Evolutionary conservation across 2,329 filamentous ascomycete genomes (phyloP).

Genomic region (Dactylellina cionopaga): DNA sequence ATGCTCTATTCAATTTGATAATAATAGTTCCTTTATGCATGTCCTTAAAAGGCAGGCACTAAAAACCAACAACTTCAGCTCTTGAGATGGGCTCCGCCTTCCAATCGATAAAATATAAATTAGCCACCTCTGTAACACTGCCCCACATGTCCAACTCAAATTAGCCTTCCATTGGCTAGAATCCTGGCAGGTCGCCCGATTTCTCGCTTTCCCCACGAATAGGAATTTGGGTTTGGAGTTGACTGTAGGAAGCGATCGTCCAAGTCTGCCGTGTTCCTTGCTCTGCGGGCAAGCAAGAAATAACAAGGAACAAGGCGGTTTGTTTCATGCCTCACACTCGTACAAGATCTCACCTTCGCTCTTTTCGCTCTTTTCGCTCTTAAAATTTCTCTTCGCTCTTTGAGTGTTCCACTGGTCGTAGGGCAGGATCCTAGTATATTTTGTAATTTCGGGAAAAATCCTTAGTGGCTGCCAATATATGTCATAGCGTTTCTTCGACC

Average conservation of each 20-base stretch:
- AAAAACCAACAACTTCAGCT: neutral
- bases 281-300: constrained; percentile 18
- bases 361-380: constrained; percentile 1
- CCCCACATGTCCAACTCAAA: neutral
- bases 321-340: constrained; percentile 41
- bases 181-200: neutral
- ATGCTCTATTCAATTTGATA: neutral
- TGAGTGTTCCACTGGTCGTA: neutral
- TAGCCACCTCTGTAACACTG: too few species aligned
- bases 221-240: neutral
- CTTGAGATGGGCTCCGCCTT: neutral
- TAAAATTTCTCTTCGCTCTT: neutral
- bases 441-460: constrained; percentile 42
- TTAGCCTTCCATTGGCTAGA: neutral
- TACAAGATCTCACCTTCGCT: constrained; percentile 25
- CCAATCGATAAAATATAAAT: neutral
- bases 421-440: constrained; percentile 5
- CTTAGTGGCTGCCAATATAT: too few species aligned
- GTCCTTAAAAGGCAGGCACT: neutral
- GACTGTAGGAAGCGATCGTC: neutral
- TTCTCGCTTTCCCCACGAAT: neutral
- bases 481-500: neutral
- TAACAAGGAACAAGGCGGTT: constrained; percentile 19
- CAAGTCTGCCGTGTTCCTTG: neutral
- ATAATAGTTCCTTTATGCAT: neutral